These are phyloP conservation scores for Gyrodon lividus DNA, from an alignment of 768 basidiomycete genomes.

Conservation along the genomic window DNA sequence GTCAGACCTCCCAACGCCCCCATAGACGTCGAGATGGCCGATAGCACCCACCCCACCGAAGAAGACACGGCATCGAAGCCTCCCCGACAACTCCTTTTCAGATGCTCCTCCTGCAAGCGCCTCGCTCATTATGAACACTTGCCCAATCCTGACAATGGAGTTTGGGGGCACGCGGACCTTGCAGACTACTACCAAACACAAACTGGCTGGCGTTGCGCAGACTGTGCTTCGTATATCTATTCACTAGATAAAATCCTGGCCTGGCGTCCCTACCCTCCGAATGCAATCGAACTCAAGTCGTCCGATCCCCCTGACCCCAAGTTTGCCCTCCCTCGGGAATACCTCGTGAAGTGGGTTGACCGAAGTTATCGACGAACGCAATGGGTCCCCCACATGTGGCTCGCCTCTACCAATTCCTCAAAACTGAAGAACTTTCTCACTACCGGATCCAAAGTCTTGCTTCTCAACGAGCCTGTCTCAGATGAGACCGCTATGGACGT, in stretches of 20 bases:
- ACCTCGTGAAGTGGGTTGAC: conserved; percentile 86
- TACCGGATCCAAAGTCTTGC: conserved; percentile 64
- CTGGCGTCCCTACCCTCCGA: conserved; percentile 80
- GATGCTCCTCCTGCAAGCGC: conserved; percentile 83
- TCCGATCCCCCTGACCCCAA: conserved; percentile 52
- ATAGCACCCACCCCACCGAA: conserved; percentile 15
- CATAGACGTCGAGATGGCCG: conserved; percentile 38
- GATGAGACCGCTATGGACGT: conserved; percentile 25
- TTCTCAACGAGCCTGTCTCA: conserved; percentile 50
- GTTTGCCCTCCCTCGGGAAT: conserved; percentile 75
- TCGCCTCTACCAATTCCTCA: conserved; percentile 59
- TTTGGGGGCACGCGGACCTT: conserved; percentile 40
- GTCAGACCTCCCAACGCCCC: background rate
- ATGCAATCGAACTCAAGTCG: conserved; percentile 53
- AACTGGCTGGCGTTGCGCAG: conserved; percentile 66
- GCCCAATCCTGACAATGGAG: conserved; percentile 41
- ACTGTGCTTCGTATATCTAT: conserved; percentile 73
- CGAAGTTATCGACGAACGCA: conserved; percentile 75
- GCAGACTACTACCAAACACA: conserved; percentile 60
- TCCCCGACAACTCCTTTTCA: conserved; percentile 59
- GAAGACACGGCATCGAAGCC: conserved; percentile 18
- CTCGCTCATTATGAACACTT: conserved; percentile 81
- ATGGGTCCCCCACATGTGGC: conserved; percentile 95
- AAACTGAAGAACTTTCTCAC: conserved; percentile 78
- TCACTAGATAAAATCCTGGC: conserved; percentile 83